These are phyloP conservation scores for Fistulina hepatica DNA, from an alignment of 1,284 basidiomycete genomes.

Conservation along the genomic window DNA sequence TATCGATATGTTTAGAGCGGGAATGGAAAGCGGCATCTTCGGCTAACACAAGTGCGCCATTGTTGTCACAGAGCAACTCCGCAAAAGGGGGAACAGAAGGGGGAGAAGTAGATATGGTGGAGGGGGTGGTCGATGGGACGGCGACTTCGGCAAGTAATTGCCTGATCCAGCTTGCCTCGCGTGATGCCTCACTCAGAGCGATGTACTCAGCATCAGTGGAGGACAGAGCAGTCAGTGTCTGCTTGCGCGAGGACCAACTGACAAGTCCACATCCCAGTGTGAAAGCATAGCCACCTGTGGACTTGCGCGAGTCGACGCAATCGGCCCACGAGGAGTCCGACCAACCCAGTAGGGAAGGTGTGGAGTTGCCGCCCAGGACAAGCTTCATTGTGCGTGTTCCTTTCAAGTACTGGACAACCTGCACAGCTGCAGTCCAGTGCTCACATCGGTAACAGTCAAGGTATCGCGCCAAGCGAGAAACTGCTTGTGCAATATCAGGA, in stretches of 20 bases:
- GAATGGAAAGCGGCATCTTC: constrained; percentile 3
- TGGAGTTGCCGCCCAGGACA: constrained; percentile 2
- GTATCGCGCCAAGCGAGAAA: constrained; percentile 24
- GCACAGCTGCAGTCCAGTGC: constrained; percentile 18
- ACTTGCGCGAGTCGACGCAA: constrained; percentile 10
- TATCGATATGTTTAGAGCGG: constrained; percentile 3
- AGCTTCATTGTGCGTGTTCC: constrained; percentile 7
- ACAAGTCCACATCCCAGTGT: constrained; percentile 12
- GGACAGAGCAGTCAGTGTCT: constrained; percentile 19
- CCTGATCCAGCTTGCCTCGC: constrained; percentile 28
- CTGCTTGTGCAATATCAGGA: constrained; percentile 24
- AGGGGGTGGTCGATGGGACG: constrained; percentile 16
- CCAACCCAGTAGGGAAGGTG: constrained; percentile 1
- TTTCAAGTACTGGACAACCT: constrained; percentile 9
- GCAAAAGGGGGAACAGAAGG: too few relatives aligned
- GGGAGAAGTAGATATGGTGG: constrained; percentile 18
- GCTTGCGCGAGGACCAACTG: constrained; percentile 10
- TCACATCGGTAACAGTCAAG: constrained; percentile 18
- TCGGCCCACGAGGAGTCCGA: constrained; percentile 12
- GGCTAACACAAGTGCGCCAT: not conserved
- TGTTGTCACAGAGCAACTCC: constrained; percentile 13
- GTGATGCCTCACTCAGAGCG: constrained; percentile 20
- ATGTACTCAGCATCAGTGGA: constrained; percentile 31
- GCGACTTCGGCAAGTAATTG: too few relatives aligned
- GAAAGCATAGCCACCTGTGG: constrained; percentile 15